phyloP scores from a whole-genome alignment of 1,284 basidiomycete species.

The Hemileia vastatrix region DNA sequence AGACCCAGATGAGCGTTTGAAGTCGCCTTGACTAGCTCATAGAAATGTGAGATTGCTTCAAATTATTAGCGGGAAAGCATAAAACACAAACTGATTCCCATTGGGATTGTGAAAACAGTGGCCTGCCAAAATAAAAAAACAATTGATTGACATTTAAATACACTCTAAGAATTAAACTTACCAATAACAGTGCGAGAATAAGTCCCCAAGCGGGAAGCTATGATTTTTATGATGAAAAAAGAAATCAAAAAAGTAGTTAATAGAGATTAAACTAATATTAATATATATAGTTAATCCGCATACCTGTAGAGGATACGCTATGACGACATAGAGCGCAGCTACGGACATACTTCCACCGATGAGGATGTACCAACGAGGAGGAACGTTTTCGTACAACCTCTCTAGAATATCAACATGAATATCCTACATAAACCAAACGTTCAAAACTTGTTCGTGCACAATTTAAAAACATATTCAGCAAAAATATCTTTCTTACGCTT shows the following conservation, averaged over 20 bases:
- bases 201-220: slow-evolving; percentile 21
- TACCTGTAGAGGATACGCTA: slow-evolving; percentile 19
- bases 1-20: slow-evolving; percentile 10
- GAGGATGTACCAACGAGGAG: slow-evolving; percentile 13
- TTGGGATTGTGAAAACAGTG: slow-evolving; percentile 12
- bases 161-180: too few species aligned
- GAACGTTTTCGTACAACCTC: slow-evolving; percentile 11
- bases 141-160: too few species aligned
- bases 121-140: slow-evolving; percentile 3
- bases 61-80: too few species aligned
- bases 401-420: slow-evolving; percentile 17
- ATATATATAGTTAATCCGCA: background rate
- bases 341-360: slow-evolving; percentile 11
- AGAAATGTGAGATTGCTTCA: too few species aligned
- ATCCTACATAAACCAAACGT: slow-evolving; percentile 7
- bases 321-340: slow-evolving; percentile 11
- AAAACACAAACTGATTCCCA: slow-evolving; percentile 12
- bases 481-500: background rate
- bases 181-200: slow-evolving; percentile 6
- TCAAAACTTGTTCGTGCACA: background rate
- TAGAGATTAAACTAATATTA: background rate
- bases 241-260: background rate
- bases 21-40: slow-evolving; percentile 17
- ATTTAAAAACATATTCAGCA: background rate
- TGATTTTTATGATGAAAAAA: background rate